Evolutionary conservation across 2,329 filamentous ascomycete genomes (phyloP).

Genomic region (Epichloe gansuensis): DNA sequence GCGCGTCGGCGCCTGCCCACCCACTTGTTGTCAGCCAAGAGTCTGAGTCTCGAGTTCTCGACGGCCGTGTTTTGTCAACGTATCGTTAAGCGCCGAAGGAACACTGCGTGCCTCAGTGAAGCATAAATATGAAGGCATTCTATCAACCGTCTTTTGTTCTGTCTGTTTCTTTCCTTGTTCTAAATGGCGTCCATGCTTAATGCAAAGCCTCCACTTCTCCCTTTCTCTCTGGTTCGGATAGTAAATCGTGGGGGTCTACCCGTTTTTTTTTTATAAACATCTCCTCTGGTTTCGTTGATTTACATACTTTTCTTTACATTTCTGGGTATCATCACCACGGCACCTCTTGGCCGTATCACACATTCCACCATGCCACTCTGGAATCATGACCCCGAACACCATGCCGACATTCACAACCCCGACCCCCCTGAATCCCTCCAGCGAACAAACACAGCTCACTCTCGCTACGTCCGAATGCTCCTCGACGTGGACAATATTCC

Average conservation of each 20-base stretch:
- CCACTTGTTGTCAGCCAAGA: not conserved
- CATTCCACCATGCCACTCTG: conserved; percentile 2
- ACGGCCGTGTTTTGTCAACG: not conserved
- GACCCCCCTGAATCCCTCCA: conserved; percentile 9
- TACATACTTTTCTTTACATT: not conserved
- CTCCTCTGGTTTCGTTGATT: not conserved
- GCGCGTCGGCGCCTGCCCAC: not conserved
- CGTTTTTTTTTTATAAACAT: not conserved
- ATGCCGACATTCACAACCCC: conserved; percentile 3
- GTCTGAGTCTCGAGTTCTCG: not conserved
- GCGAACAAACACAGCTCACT: conserved; percentile 16
- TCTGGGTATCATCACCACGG: not conserved
- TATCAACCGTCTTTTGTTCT: not conserved
- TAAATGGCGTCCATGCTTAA: not conserved
- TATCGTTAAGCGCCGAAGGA: conserved; percentile 1
- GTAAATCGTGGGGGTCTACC: not conserved
- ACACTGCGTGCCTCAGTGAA: not conserved
- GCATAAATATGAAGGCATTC: not conserved
- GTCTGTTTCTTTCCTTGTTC: not conserved
- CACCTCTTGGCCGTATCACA: not conserved
- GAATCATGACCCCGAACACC: conserved; percentile 5
- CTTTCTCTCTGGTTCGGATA: not conserved
- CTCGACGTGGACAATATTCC: conserved; percentile 33
- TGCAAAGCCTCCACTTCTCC: not conserved
- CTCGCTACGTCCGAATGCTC: conserved; percentile 33